These are phyloP conservation scores for Eutrema yunnanense DNA, from an alignment of 345 rosid species.

Conservation along the genomic window DNA sequence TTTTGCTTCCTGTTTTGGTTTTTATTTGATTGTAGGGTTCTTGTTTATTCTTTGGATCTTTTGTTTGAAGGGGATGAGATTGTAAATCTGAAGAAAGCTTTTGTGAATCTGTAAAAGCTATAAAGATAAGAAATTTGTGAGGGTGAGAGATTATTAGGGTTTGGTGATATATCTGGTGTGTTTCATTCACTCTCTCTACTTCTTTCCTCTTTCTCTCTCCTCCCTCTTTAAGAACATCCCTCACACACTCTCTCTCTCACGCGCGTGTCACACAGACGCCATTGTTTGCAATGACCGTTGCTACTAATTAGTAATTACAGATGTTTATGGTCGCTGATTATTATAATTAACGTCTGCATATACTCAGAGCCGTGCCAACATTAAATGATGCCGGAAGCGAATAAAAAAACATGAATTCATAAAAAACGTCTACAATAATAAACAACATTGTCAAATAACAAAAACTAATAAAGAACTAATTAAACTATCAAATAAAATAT, in stretches of 20 bases:
- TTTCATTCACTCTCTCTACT: conserved; percentile 18
- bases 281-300: background rate
- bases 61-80: conserved; percentile 11
- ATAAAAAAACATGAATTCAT: too few species aligned
- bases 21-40: conserved; percentile 22
- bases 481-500: too few species aligned
- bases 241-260: background rate
- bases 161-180: conserved; percentile 43
- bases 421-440: too few species aligned
- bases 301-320: background rate
- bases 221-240: background rate
- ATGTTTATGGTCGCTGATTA: background rate
- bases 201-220: conserved; percentile 9
- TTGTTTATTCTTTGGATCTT: conserved; percentile 22
- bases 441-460: too few species aligned
- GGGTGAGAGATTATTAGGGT: conserved; percentile 38
- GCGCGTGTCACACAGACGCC: conserved; percentile 16
- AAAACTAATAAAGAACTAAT: too few species aligned
- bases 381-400: too few species aligned
- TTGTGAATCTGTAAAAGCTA: conserved; percentile 20
- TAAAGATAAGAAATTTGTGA: conserved; percentile 33
- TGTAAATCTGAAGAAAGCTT: conserved; percentile 27
- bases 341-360: background rate
- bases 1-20: conserved; percentile 9
- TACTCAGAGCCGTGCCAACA: too few species aligned